phyloP scores from a whole-genome alignment of 2,329 filamentous ascomycete species.

The Apiospora koreana region DNA sequence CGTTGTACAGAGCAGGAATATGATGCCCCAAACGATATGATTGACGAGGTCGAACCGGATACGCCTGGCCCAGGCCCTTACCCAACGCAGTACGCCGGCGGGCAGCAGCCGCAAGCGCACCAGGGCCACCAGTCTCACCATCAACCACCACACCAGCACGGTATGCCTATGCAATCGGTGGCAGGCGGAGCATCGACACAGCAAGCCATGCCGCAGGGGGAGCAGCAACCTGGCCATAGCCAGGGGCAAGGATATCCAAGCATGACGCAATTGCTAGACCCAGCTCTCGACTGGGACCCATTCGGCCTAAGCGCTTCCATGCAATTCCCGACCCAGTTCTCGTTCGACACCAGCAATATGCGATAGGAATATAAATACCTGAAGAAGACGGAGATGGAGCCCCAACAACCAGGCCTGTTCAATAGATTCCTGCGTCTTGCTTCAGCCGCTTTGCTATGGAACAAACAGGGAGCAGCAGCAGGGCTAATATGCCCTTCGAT shows the following conservation, averaged over 20 bases:
- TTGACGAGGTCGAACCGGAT: constrained; percentile 78
- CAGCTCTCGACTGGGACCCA: constrained; percentile 87
- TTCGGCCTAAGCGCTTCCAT: constrained; percentile 93
- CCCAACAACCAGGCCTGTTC: neutral
- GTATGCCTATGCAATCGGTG: constrained; percentile 39
- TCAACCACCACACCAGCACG: constrained; percentile 39
- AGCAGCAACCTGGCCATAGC: constrained; percentile 30
- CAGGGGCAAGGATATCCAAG: constrained; percentile 55
- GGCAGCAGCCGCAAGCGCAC: constrained; percentile 21
- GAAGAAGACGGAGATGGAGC: neutral
- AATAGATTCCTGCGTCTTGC: neutral
- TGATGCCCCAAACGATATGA: constrained; percentile 84
- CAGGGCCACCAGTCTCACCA: constrained; percentile 38
- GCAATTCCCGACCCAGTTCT: constrained; percentile 87
- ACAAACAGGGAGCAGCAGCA: neutral
- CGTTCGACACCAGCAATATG: constrained; percentile 64
- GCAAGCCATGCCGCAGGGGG: constrained; percentile 34
- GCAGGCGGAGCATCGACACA: constrained; percentile 41
- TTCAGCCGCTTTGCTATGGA: neutral
- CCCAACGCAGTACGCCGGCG: constrained; percentile 52
- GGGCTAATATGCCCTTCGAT: too few species aligned
- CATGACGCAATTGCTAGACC: constrained; percentile 68
- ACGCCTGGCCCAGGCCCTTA: constrained; percentile 70
- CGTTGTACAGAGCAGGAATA: constrained; percentile 90
- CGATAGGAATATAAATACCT: neutral